These are phyloP conservation scores for Saccharomycopsis amapae DNA, from an alignment of 805 yeast genomes.

Conservation along the genomic window DNA sequence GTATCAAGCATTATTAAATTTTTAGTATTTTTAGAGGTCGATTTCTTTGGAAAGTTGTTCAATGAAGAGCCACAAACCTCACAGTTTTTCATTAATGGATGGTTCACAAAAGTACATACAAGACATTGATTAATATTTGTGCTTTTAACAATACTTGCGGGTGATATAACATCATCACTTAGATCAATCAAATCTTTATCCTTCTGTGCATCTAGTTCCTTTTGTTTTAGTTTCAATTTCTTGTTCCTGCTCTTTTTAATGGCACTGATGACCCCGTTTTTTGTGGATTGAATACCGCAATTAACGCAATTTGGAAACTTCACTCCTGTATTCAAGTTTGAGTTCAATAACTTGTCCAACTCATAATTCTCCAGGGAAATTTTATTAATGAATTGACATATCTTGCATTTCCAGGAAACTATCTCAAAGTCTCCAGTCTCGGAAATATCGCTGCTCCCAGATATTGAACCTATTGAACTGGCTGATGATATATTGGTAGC, in stretches of 20 bases:
- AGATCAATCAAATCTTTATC: constrained; percentile 5
- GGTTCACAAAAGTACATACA: constrained; percentile 75
- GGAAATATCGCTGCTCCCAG: too few species aligned
- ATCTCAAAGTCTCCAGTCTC: not conserved
- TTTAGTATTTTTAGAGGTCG: not conserved
- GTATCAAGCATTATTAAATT: not conserved
- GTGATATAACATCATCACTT: not conserved
- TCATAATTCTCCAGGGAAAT: constrained; percentile 28
- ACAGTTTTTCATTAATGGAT: constrained; percentile 67
- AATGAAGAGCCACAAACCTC: constrained; percentile 78
- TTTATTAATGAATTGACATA: constrained; percentile 67
- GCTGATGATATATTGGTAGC: too few species aligned
- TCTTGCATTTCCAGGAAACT: constrained; percentile 76
- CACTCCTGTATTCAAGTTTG: constrained; percentile 12
- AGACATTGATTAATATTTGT: constrained; percentile 33
- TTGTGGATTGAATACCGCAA: constrained; percentile 52
- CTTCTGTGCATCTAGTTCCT: constrained; percentile 6
- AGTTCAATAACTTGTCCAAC: constrained; percentile 20
- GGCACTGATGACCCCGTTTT: constrained; percentile 31
- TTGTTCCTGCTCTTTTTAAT: constrained; percentile 21
- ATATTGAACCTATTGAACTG: too few species aligned
- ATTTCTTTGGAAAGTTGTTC: constrained; percentile 1
- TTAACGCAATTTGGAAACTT: constrained; percentile 44
- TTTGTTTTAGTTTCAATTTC: not conserved
- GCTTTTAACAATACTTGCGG: not conserved